Evolutionary conservation across 2,329 filamentous ascomycete genomes (phyloP).

Genomic region (Bimuria novae-zelandiae): DNA sequence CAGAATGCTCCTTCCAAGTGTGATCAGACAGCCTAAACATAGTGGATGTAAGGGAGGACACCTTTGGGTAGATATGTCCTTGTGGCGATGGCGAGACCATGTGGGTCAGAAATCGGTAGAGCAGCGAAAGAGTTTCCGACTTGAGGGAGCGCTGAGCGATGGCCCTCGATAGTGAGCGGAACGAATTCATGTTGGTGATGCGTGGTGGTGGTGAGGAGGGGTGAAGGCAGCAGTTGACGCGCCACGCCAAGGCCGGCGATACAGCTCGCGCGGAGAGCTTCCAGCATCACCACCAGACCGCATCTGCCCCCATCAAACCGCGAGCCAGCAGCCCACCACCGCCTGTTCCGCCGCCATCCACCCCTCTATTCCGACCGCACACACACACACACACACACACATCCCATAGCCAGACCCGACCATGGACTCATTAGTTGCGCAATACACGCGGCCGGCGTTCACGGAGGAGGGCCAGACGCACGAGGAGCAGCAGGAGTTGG

Average conservation of each 20-base stretch:
- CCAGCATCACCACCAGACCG: no score
- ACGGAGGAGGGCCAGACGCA: conserved; percentile 74
- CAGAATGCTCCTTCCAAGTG: no score
- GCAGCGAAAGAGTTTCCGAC: no score
- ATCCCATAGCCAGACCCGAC: conserved; percentile 16
- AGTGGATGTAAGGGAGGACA: no score
- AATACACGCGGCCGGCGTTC: conserved; percentile 81
- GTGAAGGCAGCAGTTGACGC: conserved; percentile 30
- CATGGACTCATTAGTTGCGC: conserved; percentile 93
- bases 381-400: no score
- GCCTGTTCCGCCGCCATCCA: not conserved
- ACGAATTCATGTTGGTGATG: no score
- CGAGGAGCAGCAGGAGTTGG: conserved; percentile 73
- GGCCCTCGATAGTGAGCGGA: no score
- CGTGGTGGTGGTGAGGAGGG: not conserved
- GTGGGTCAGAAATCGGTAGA: no score
- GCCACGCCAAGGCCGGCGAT: conserved; percentile 21
- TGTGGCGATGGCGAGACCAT: no score
- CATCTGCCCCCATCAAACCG: conserved; percentile 18
- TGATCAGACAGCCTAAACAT: no score
- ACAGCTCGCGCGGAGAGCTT: conserved; percentile 25
- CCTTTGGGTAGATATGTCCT: no score
- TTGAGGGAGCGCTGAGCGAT: no score
- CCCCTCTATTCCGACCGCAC: not conserved
- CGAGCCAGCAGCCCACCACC: conserved; percentile 6